Conservation (phyloP, 768 basidiomycete species). For the Auricularia heimuer region DNA sequence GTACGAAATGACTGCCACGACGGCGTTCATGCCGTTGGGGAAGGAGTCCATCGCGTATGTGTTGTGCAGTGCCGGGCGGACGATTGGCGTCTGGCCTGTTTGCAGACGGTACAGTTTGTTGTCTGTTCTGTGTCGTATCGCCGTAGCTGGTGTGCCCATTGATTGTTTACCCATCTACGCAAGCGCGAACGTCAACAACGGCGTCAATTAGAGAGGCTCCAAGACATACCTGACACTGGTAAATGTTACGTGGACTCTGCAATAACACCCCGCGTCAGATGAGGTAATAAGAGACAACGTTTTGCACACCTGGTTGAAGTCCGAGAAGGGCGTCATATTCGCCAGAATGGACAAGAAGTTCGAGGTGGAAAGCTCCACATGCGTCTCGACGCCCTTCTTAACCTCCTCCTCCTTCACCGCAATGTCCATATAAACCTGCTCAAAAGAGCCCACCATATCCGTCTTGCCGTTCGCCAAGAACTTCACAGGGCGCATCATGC, state of each 20-base stretch:
- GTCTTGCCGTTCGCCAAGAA: constrained; percentile 76
- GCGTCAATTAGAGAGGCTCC: no score
- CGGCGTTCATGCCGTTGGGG: constrained; percentile 95
- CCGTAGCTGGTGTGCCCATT: constrained; percentile 97
- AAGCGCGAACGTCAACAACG: no score
- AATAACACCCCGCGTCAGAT: constrained; percentile 2
- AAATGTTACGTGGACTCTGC: constrained; percentile 83
- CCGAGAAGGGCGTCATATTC: constrained; percentile 96
- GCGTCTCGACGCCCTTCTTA: constrained; percentile 63
- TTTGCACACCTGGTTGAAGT: constrained; percentile 99
- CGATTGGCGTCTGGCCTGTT: constrained; percentile 89
- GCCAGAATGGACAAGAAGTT: constrained; percentile 95
- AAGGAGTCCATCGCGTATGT: constrained; percentile 97
- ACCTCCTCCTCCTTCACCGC: constrained; percentile 86
- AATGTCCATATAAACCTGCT: constrained; percentile 99
- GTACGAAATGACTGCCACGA: constrained; percentile 99
- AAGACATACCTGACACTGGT: constrained; percentile 71
- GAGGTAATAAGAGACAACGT: no score
- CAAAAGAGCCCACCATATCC: constrained; percentile 92
- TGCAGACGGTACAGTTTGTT: constrained; percentile 97
- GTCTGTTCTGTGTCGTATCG: constrained; percentile 85
- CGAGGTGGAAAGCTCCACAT: constrained; percentile 90
- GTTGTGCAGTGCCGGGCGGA: constrained; percentile 84
- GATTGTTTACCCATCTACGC: constrained; percentile 99
- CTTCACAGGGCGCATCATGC: constrained; percentile 98